phyloP scores from a whole-genome alignment of 306 rosid genomes.

The Quercus gilva region DNA sequence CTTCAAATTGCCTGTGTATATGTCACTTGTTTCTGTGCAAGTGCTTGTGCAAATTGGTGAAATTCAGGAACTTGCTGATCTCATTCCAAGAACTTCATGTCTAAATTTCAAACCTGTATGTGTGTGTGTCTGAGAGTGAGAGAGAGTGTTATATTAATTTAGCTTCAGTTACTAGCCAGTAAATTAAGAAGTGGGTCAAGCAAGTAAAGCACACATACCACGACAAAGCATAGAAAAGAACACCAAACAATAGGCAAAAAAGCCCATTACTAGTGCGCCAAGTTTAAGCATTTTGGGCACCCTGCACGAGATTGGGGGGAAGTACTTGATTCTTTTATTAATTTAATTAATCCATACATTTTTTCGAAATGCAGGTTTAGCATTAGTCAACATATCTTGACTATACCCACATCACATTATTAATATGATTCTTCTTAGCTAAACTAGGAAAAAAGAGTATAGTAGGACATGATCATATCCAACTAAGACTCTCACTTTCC shows the following conservation, averaged over 20 bases:
- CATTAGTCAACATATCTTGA: conserved; percentile 39
- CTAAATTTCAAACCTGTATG: conserved; percentile 20
- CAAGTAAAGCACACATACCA: conserved; percentile 37
- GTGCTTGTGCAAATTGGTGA: background rate
- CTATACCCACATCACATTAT: conserved; percentile 33
- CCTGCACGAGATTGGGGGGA: conserved; percentile 42
- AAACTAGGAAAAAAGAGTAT: conserved; percentile 1
- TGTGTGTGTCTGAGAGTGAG: no score
- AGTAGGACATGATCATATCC: conserved; percentile 23
- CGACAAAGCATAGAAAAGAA: conserved; percentile 23
- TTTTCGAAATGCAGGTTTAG: conserved; percentile 23
- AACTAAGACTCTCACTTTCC: conserved; percentile 14
- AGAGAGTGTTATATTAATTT: background rate
- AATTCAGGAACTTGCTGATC: background rate
- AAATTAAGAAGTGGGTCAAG: conserved; percentile 17
- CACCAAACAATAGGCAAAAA: background rate
- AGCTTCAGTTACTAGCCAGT: conserved; percentile 16
- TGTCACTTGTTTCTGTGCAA: conserved; percentile 9
- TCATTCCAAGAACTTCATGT: conserved; percentile 8
- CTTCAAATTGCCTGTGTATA: conserved; percentile 10
- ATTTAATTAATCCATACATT: conserved; percentile 34
- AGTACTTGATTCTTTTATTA: conserved; percentile 17
- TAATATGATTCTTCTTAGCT: conserved; percentile 1
- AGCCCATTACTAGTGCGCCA: conserved; percentile 8
- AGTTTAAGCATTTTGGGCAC: conserved; percentile 23